Percentiles rank a stretch among this genome's conserved stretches.
Conservation (phyloP, 2,329 filamentous ascomycete genomes). For the Pestalotiopsis sp. region DNA sequence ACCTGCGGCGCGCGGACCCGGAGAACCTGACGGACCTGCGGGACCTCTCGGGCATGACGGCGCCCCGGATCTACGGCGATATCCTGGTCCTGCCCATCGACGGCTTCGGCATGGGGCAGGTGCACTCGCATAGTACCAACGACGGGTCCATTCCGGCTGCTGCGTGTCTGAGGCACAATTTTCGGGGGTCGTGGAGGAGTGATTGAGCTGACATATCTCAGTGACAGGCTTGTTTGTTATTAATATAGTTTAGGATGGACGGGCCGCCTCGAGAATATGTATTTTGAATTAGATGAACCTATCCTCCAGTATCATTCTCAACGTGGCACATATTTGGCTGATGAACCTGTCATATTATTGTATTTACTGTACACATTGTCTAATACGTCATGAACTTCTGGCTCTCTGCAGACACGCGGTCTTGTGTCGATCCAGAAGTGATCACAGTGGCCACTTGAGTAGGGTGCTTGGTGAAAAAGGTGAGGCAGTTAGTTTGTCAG, state of each 20-base stretch:
- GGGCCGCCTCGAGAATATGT: neutral
- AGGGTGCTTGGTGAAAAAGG: too few species aligned
- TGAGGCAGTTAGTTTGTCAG: too few species aligned
- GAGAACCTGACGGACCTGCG: conserved; percentile 16
- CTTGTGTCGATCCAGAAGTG: too few species aligned
- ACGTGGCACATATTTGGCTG: too few species aligned
- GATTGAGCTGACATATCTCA: neutral
- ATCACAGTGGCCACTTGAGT: too few species aligned
- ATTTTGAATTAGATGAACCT: neutral
- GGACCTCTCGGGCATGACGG: conserved; percentile 17
- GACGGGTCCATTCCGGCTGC: conserved; percentile 27
- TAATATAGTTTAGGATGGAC: neutral
- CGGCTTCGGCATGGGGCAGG: conserved; percentile 30
- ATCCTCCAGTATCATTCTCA: too few species aligned
- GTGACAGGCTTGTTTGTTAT: neutral
- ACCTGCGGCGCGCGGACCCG: conserved; percentile 26
- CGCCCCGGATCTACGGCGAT: conserved; percentile 18
- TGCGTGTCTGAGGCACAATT: conserved; percentile 29
- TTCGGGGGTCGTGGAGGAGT: conserved; percentile 24
- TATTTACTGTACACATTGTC: too few species aligned
- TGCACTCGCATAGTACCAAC: conserved; percentile 29
- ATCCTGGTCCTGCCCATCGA: conserved; percentile 28
- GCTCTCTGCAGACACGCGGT: too few species aligned
- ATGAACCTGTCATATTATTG: too few species aligned
- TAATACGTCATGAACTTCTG: too few species aligned